Evolutionary conservation across 192 early-diverging fungal genomes (phyloP), one percentile per base, ranked within the genome.

Genomic region (Coemansia sp.): DNA sequence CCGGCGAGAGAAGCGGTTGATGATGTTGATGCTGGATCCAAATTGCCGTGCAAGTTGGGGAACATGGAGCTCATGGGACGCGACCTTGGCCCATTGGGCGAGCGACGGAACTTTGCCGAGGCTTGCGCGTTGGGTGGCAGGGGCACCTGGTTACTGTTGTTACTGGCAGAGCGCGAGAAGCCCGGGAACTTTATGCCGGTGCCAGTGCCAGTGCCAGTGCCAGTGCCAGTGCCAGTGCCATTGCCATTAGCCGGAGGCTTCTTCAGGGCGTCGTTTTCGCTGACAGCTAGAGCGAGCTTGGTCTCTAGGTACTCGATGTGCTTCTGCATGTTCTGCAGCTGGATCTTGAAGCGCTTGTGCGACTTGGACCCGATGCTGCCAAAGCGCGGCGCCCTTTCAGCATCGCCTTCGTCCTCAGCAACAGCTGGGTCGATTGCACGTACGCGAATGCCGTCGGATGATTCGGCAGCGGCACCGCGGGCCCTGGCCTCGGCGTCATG

Each of bases 271-370:
- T 82, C 79, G 65, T 82, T 82, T 39, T 82, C 79, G 61, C 74
- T 82, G 56, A 72, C 67, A 10, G 74, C 70, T 63, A 76, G 36
- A 5, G 74, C 74, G 13, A 82, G 71, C 71, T 82, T 82, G 50
- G 70, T 82, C 62, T 82, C 74, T 7, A 82, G 70, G 24, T 76
- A 73, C 71, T 82, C 79, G 6, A 82, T 73, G 64, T 82, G 79
- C 65, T 76, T 76, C 61, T 82, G 79, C 74, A 82, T 72, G 65
- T 82, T 82, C 64, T 82, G 79, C 50, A 82, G 50, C 74, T 82
- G 79, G 10, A 82, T 50, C 71, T 82, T 82, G 64, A 73, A 82
- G 50, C 79, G 66, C 71, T 76, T 82, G 65, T 82, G 79, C 51
- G 79, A 82, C 53, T 82, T 82, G 5, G 77, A 56, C 9, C 77